Conservation (phyloP, 345 rosid genomes). For the Theobroma cacao region DNA sequence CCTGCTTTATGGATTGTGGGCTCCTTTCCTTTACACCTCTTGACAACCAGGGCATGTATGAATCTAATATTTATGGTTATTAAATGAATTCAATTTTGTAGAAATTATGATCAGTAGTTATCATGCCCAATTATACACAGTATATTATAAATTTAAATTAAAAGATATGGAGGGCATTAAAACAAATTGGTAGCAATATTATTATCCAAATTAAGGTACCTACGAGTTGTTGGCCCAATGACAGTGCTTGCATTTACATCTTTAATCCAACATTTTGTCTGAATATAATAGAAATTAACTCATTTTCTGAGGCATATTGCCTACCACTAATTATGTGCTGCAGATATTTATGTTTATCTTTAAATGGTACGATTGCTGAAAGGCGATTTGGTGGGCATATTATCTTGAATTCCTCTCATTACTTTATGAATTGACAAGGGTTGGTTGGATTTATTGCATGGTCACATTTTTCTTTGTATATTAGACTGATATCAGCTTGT, state of each 20-base stretch:
- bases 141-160: background rate
- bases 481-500: background rate
- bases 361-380: background rate
- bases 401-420: background rate
- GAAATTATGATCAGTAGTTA: slow-evolving; percentile 9
- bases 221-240: background rate
- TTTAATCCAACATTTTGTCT: background rate
- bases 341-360: background rate
- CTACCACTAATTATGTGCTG: background rate
- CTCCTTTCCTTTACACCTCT: slow-evolving; percentile 4
- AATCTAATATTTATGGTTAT: slow-evolving; percentile 16
- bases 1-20: slow-evolving; percentile 5
- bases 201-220: background rate
- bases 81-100: background rate
- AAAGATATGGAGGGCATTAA: background rate
- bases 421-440: background rate
- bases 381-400: background rate
- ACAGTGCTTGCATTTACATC: background rate
- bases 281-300: no score
- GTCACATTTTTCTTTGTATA: background rate
- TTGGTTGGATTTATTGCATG: background rate
- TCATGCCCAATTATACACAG: background rate
- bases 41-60: background rate
- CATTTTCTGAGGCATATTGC: background rate
- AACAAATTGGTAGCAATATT: background rate